Evolutionary conservation across 1,139 yeast genomes (phyloP).

Genomic region (Hyphopichia burtonii): DNA sequence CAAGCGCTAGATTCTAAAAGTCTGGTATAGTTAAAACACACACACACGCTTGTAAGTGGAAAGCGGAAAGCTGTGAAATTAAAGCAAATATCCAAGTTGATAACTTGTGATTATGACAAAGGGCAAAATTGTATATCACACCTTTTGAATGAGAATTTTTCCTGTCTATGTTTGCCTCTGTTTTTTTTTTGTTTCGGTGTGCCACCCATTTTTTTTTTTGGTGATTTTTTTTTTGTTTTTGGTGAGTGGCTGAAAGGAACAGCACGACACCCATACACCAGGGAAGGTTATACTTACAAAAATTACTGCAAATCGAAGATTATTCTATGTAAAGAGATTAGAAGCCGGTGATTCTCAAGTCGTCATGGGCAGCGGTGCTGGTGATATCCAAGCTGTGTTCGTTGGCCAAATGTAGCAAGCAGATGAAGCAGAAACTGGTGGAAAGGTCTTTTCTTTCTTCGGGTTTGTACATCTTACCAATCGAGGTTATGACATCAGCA

Average conservation of each 20-base stretch:
- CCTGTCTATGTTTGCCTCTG: neutral
- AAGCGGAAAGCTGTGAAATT: neutral
- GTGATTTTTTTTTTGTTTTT: neutral
- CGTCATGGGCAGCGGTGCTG: constrained; percentile 55
- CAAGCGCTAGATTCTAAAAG: neutral
- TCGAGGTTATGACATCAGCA: constrained; percentile 47
- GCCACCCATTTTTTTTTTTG: neutral
- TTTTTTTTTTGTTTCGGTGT: too few relatives aligned
- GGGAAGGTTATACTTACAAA: too few relatives aligned
- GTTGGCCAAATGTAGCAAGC: constrained; percentile 82
- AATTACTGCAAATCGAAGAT: too few relatives aligned
- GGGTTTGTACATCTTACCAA: constrained; percentile 52
- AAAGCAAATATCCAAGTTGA: neutral
- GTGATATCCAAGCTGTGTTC: constrained; percentile 76
- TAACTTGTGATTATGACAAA: neutral
- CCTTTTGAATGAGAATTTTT: neutral
- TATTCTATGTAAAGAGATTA: too few relatives aligned
- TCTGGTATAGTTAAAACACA: neutral
- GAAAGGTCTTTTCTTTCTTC: constrained; percentile 66
- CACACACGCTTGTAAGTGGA: neutral
- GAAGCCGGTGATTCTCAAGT: constrained; percentile 52
- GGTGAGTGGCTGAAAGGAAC: too few relatives aligned
- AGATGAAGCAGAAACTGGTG: constrained; percentile 84
- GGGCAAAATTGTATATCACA: neutral
- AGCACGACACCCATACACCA: too few relatives aligned